A percentile compares a stretch with the other conserved stretches of the same genome.
Evolutionary conservation across 2,329 filamentous ascomycete species (phyloP).

Genomic region (Fusarium chuoi): DNA sequence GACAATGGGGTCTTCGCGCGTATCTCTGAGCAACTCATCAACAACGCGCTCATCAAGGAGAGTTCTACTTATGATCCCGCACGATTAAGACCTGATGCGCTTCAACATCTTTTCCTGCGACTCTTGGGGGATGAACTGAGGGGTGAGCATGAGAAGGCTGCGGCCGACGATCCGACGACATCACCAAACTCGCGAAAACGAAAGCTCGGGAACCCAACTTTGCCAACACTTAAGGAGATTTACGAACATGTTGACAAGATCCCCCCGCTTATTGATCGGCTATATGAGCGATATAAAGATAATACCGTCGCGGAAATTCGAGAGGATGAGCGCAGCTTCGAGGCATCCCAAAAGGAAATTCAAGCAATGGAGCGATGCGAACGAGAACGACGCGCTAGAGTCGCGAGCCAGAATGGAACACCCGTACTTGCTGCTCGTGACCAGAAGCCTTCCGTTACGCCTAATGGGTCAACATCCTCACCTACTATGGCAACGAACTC

Average conservation of each 20-base stretch:
- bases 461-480: constrained; percentile 42
- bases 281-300: constrained; percentile 80
- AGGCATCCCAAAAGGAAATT: constrained; percentile 73
- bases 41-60: constrained; percentile 77
- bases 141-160: constrained; percentile 56
- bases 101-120: constrained; percentile 81
- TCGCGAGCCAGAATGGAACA: constrained; percentile 50
- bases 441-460: constrained; percentile 39
- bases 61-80: constrained; percentile 76
- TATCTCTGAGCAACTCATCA: constrained; percentile 79
- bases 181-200: constrained; percentile 75
- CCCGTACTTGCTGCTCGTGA: constrained; percentile 49
- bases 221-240: constrained; percentile 74
- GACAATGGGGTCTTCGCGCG: constrained; percentile 72
- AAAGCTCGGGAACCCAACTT: constrained; percentile 73
- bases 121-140: constrained; percentile 79
- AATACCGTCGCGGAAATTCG: constrained; percentile 75
- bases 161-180: constrained; percentile 56
- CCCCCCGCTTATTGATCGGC: constrained; percentile 74
- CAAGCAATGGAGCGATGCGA: constrained; percentile 68
- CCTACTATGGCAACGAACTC: constrained; percentile 33
- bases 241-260: constrained; percentile 74
- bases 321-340: constrained; percentile 77
- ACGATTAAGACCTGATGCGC: constrained; percentile 79
- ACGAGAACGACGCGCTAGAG: constrained; percentile 51